phyloP scores from a whole-genome alignment of 352 stramenopile species.

The Poterioochromonas sp. region DNA sequence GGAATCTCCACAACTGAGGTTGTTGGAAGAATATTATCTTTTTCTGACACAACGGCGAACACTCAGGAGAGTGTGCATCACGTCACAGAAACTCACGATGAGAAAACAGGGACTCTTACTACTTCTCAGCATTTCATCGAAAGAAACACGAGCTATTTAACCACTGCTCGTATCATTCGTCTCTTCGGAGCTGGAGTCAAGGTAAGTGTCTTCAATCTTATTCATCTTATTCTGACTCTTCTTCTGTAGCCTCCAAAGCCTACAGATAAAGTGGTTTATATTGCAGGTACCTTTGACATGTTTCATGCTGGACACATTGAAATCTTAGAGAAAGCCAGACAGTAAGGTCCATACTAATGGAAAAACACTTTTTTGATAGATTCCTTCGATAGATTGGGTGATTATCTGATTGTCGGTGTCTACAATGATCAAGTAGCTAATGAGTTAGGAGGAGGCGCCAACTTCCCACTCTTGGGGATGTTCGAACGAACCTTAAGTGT shows the following conservation, averaged over 20 bases:
- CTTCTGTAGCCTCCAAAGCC: slow-evolving; percentile 41
- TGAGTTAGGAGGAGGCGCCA: slow-evolving; percentile 54
- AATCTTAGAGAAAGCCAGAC: slow-evolving; percentile 81
- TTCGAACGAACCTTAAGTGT: slow-evolving; percentile 92
- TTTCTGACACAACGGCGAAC: no score
- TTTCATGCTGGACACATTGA: slow-evolving; percentile 95
- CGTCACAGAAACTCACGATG: slow-evolving; percentile 30
- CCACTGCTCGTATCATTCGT: slow-evolving; percentile 84
- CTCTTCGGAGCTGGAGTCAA: slow-evolving; percentile 51
- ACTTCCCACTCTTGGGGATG: slow-evolving; percentile 95
- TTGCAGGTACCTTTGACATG: slow-evolving; percentile 95
- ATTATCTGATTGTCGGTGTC: slow-evolving; percentile 92
- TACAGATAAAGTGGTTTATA: slow-evolving; percentile 87
- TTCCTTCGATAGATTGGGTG: slow-evolving; percentile 64
- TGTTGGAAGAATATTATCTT: slow-evolving; percentile 92
- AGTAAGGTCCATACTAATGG: not conserved
- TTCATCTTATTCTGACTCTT: no score
- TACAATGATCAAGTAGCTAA: slow-evolving; percentile 76
- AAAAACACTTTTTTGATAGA: no score
- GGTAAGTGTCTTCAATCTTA: no score
- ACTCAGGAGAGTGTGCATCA: slow-evolving; percentile 88
- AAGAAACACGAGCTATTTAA: slow-evolving; percentile 77
- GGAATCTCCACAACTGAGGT: slow-evolving; percentile 97
- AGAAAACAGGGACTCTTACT: not conserved
- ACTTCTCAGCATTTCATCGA: no score